Evolutionary conservation across 257 asterid genomes (phyloP), one percentile per base, ranked within the genome.

Genomic region (Linderniella brevidens): DNA sequence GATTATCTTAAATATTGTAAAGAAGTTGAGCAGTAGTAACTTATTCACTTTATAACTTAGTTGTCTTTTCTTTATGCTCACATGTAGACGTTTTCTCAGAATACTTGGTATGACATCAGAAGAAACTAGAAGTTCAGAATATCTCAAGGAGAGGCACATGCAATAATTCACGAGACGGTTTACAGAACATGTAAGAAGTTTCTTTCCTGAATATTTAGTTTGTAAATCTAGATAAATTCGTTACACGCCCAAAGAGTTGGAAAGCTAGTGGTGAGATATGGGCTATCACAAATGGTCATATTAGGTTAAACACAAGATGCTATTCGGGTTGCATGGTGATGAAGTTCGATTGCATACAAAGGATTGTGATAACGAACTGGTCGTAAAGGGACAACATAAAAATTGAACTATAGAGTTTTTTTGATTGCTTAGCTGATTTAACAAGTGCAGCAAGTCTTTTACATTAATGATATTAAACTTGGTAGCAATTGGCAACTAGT

Each of bases 321-420:
- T 53, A 53, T 16, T 8, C 0, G 3, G 40, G 40, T 5, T 40
- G 58, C 12, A 40, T 41, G 29, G 58, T 41, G 20, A 41, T 41
- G 39, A 53, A 25, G 58, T 53, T 25, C 13, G 10, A 9, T 53
- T 41, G 13, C 58, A 41, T 41, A 40, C 58, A 17, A 41, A 38
- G 11, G 41, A 53, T 19, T 19, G 13, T 3, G 49, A 53, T 53
- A 40, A 14, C 42, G 40, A 48, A 3, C 17, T 53, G 5, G 40
- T 53, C 10, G 58, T 40, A 4, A 39, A 53, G 16, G 58, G 58
- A 1, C 9, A 53, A 1, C 25, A 53, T 13, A 50, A 16, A n/a
- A 37, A 36, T 17, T 0, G 35, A 8, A 50, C 6, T 17, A 17
- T 50, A 4, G 46, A 36, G n/a, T 37, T 37, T 50, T 37, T 36